Base-by-base conservation (phyloP, 345 rosid genomes). In the Lumnitzera racemosa region DNA sequence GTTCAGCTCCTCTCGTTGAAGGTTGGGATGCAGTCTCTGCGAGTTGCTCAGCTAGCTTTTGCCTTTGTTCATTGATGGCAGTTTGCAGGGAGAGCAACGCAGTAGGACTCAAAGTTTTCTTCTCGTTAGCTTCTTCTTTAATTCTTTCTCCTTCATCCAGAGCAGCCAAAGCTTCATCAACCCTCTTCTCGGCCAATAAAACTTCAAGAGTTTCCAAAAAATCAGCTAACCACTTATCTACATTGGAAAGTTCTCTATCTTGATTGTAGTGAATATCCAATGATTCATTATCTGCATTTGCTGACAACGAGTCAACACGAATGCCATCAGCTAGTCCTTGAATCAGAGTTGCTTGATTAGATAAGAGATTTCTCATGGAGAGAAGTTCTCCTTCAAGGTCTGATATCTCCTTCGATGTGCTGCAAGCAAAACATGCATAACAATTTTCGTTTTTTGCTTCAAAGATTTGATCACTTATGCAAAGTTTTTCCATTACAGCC, bases 331-430 rank as follows among this genome's bases (percentile, higher is more conserved):
- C 87, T 70, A 89, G 77, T 51, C 84, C 80, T 2, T 94, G 97
- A 61, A 94, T 89, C 8, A 94, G 76, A 72, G 87, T 87, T 57
- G 86, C 85, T 67, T 87, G 97, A 67, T 81, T 82, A 16, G 96
- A 87, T 31, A 92, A 75, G 58, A 76, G 88, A 72, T 89, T 89
- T 76, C 94, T 82, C 84, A 89, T 74, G 7, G 96, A 82, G 47
- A 92, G 85, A 24, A 89, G 96, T 64, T 89, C 91, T 54, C 92
- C 98, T 66, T 89, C 98, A 48, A 89, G 89, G 62, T 83, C 78
- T 25, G 91, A 68, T 53, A 92, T 92, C 87, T 87, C 98, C 75
- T 78, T 87, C 12, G 96, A 87, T 54, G 94, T 85, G 36, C 98
- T 91, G 73, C 63, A 74, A 53, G 54, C 12, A 58, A 36, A 43